Base-by-base conservation (phyloP, 2,329 filamentous ascomycete species). In the Davidsoniella australis region DNA sequence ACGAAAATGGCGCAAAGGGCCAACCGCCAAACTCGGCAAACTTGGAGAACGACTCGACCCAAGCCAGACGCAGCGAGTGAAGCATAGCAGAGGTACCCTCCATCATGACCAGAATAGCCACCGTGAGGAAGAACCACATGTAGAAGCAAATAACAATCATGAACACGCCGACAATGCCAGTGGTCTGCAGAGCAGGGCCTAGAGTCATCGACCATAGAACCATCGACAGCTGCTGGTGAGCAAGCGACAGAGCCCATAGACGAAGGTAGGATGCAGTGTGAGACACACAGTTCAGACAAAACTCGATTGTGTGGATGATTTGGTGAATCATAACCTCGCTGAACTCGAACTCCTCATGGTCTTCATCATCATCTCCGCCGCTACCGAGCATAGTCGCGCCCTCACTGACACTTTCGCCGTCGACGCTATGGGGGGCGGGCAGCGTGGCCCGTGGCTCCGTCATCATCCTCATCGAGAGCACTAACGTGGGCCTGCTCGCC, bases 251-350 rank as follows among this genome's bases (percentile, higher is more conserved):
- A 29, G 91, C 91, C 91, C 91, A 98, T 41, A 98, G 83, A 71
- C 91, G 91, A 44, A 98, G 82, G 67, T 98, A 98, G 1, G 91
- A 98, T 4, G 91, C 91, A 4, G 93, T 98, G 68, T 98, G 91
- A 26, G 91, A 98, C 55, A 98, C 89, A 64, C 89, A 96, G 72
- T 98, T 98, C 58, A 98, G 75, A 63, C 91, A 98, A 71, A 98
- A 98, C 73, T 98, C 86, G 60, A 96, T 96, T 16, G 89, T 96
- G 69, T 96, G 93, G 61, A 98, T 98, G 62, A 95, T 78, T 65
- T 98, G 91, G 67, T 98, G 91, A 61, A 98, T 98, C 87, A 98
- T 95, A 55, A 87, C 76, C 64, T 98, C 91, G 53, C 82, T 78
- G 63, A 98, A 98, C 58, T 98, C 91, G 63, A 98, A 98, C 62